Evolutionary conservation across 2,329 filamentous ascomycete species (phyloP), one percentile per base, ranked within the genome.

Genomic region (Penicillium griseofulvum): DNA sequence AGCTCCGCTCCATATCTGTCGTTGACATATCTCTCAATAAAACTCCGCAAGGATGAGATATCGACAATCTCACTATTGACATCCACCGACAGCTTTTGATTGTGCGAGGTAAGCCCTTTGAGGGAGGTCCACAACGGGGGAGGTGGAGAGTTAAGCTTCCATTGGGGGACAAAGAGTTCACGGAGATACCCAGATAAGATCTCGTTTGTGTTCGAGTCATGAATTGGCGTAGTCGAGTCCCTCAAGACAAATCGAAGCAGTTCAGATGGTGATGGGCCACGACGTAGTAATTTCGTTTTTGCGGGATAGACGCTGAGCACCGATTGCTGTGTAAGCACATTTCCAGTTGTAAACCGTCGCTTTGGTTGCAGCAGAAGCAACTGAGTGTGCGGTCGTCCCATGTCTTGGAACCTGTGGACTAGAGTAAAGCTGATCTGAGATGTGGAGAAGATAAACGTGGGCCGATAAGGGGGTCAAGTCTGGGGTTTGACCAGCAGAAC

Each of bases 181-280:
- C 55, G 51, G 17, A 70, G 45, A 10, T 60, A 44, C 34, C 49
- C 28, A 38, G 65, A 58, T 24, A 65, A 28, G 3, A 53, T 44
- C 6, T 48, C 12, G 12, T 53, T 52, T 16, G 29, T 34, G 4
- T 48, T 43, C 5, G 50, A 17, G 31, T 61, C 44, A 9, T 52
- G 26, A 28, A 42, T 17, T 17, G 52, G 29, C 41, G 55, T 43
- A 29, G 58, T 61, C 22, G 57, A 65, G 28, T 65, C 65, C 9
- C 58, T 71, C 34, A 75, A 44, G 12, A 65, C 61, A 58, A 68
- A 74, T 50, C 70, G 68, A 37, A 74, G 58, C 44, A 73, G 44
- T 49, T 73, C 64, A 19, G 69, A 66, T 22, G 66, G 61, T 37
- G 37, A 66, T 59, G 51, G 68, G 34, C 57, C 56, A 24, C 26